A percentile compares a stretch with the other conserved stretches of the same genome.
Evolutionary conservation across 345 rosid genomes (phyloP).

Genomic region (Cardamine resedifolia): DNA sequence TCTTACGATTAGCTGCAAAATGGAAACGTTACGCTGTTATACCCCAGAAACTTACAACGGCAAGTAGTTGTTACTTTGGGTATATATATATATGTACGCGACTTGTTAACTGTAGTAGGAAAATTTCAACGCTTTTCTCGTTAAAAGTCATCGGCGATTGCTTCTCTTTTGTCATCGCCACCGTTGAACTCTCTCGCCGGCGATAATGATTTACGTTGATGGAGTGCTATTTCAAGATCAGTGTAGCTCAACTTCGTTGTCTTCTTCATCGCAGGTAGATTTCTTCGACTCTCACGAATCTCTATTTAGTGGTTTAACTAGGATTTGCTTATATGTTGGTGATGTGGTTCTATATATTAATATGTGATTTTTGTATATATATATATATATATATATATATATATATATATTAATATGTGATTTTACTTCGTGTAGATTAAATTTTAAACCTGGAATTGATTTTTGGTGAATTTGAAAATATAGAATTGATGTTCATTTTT

Average conservation of each 20-base stretch:
- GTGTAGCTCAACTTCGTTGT: conserved; percentile 19
- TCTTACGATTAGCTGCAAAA: not conserved
- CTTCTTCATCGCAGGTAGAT: conserved; percentile 38
- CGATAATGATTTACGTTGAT: conserved; percentile 47
- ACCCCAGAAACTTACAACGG: not conserved
- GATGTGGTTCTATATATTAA: not conserved
- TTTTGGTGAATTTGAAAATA: not conserved
- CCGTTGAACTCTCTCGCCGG: conserved; percentile 13
- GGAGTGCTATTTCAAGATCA: conserved; percentile 28
- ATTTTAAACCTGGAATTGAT: not conserved
- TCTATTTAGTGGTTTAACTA: not conserved
- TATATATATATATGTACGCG: not conserved
- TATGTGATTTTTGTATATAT: not conserved
- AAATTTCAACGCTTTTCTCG: not conserved
- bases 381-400: too few relatives aligned
- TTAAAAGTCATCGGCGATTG: conserved; percentile 27
- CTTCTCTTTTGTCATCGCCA: conserved; percentile 12
- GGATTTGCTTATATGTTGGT: not conserved
- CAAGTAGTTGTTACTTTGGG: not conserved
- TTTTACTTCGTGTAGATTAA: not conserved
- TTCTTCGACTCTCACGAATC: conserved; percentile 20
- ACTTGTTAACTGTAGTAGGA: not conserved
- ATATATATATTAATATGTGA: too few relatives aligned
- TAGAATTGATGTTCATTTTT: not conserved
- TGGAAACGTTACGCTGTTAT: conserved; percentile 4